Evolutionary conservation across 1,284 basidiomycete genomes (phyloP).

Genomic region (Cryptococcus floricola): DNA sequence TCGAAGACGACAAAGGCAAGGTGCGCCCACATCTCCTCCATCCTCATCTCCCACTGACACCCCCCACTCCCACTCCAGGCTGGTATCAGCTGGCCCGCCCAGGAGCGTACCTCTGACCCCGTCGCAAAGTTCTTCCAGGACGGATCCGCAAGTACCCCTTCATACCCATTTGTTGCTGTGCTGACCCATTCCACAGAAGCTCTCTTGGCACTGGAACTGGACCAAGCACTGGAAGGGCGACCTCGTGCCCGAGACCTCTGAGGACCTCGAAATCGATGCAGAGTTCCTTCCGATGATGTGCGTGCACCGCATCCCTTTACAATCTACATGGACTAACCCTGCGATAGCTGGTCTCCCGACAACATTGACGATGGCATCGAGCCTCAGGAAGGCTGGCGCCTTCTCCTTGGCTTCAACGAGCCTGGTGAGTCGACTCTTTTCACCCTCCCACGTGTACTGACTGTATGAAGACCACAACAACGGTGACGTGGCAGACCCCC

Average conservation of each 20-base stretch:
- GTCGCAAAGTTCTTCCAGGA: conserved; percentile 38
- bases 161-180: neutral
- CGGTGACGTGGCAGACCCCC: conserved; percentile 22
- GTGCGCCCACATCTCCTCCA: neutral
- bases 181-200: conserved; percentile 16
- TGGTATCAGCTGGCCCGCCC: conserved; percentile 42
- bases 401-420: conserved; percentile 44
- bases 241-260: conserved; percentile 29
- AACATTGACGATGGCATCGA: conserved; percentile 31
- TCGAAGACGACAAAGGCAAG: conserved; percentile 5
- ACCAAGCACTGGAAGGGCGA: conserved; percentile 40
- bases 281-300: conserved; percentile 48
- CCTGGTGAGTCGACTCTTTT: conserved; percentile 25
- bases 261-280: conserved; percentile 29
- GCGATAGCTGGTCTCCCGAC: conserved; percentile 35
- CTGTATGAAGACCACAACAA: conserved; percentile 30
- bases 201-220: conserved; percentile 48
- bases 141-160: conserved; percentile 27
- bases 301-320: conserved; percentile 1
- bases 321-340: neutral
- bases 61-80: conserved; percentile 15
- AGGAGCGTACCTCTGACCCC: conserved; percentile 39
- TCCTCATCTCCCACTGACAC: neutral
- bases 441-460: neutral
- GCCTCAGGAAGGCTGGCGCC: conserved; percentile 26